phyloP scores from a whole-genome alignment of 2,329 filamentous ascomycete species.

The Cytospora chrysosperma region DNA sequence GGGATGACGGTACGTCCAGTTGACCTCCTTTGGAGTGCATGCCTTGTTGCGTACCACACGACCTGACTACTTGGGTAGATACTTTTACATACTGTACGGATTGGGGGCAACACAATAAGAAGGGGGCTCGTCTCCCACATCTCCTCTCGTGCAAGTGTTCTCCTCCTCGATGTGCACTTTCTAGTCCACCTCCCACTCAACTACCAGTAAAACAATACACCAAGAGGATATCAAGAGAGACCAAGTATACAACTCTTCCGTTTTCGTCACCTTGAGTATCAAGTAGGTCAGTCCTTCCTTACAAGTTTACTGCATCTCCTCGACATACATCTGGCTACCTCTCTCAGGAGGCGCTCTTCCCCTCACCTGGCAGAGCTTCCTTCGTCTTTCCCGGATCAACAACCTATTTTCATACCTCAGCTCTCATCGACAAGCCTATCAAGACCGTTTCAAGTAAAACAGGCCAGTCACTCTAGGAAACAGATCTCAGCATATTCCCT shows the following conservation, averaged over 20 bases:
- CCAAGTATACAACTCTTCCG: background rate
- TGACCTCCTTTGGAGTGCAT: background rate
- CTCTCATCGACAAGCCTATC: background rate
- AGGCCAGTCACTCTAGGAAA: too few species aligned
- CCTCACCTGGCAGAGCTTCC: background rate
- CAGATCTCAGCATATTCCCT: too few species aligned
- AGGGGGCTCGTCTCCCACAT: background rate
- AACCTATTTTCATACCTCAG: background rate
- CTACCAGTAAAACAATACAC: background rate
- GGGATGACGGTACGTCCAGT: background rate
- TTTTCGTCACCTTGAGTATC: background rate
- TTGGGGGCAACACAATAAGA: background rate
- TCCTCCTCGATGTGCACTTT: background rate
- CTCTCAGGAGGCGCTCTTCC: background rate
- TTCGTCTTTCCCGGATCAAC: background rate
- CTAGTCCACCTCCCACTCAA: background rate
- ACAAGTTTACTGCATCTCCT: background rate
- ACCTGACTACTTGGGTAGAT: background rate
- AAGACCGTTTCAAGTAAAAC: too few species aligned
- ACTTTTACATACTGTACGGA: background rate
- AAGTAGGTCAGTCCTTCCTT: background rate
- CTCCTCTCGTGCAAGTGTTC: background rate
- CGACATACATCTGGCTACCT: background rate
- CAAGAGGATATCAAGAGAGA: background rate
- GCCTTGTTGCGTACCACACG: background rate